A percentile compares a stretch with the other conserved stretches of the same genome.
These are phyloP conservation scores for Aureobasidium sp. DNA, from an alignment of 2,329 filamentous ascomycete genomes.

Conservation along the genomic window DNA sequence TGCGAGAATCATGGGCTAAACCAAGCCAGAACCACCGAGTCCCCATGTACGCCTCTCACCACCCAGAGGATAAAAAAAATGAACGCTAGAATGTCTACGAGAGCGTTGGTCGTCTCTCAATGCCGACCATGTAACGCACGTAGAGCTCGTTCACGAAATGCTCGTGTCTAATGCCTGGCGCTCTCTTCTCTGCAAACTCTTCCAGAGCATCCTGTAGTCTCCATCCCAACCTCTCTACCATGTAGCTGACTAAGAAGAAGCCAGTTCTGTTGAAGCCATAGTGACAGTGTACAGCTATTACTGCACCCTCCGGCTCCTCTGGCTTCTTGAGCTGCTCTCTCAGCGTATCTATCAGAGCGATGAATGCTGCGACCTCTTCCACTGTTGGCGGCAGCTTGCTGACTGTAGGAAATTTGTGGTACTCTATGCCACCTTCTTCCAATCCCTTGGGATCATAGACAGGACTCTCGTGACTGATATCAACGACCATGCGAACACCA, in stretches of 20 bases:
- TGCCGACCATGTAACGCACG: conserved; percentile 61
- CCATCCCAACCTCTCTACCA: conserved; percentile 74
- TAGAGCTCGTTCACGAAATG: conserved; percentile 83
- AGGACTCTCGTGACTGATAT: conserved; percentile 85
- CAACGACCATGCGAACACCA: conserved; percentile 53
- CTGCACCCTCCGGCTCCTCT: conserved; percentile 33
- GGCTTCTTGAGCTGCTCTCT: conserved; percentile 28
- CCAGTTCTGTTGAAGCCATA: conserved; percentile 95
- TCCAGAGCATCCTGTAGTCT: conserved; percentile 70
- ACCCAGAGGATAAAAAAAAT: not conserved
- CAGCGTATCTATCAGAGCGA: conserved; percentile 48
- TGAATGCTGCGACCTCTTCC: conserved; percentile 55
- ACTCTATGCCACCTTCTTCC: conserved; percentile 38
- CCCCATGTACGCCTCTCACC: not conserved
- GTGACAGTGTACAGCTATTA: conserved; percentile 83
- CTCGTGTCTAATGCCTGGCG: conserved; percentile 80
- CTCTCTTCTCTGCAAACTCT: conserved; percentile 63
- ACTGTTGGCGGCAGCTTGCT: conserved; percentile 76
- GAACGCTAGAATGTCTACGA: not conserved
- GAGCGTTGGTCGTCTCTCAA: conserved; percentile 29
- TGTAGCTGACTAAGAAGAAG: conserved; percentile 81
- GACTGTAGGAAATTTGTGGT: conserved; percentile 82
- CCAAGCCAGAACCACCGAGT: not conserved
- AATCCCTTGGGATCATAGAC: conserved; percentile 68
- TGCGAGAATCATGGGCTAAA: not conserved